Conservation (phyloP, 2,329 filamentous ascomycete genomes). For the Fusarium verrucosum region DNA sequence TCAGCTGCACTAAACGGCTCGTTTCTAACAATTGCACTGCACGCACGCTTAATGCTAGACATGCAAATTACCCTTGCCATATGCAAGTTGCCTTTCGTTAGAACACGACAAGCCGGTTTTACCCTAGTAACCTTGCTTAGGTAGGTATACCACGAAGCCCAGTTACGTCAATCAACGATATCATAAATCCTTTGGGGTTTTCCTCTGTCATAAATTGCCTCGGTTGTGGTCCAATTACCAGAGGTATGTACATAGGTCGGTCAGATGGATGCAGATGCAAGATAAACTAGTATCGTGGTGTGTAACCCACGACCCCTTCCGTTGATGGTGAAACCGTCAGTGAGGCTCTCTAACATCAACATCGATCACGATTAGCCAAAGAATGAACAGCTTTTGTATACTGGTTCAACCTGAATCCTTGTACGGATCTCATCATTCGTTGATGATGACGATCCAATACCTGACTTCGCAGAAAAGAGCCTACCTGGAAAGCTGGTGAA, state of each 20-base stretch:
- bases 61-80: not conserved
- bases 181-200: not conserved
- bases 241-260: not conserved
- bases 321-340: slow-evolving; percentile 1
- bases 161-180: not conserved
- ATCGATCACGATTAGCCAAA: not conserved
- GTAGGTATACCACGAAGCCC: not conserved
- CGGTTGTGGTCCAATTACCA: not conserved
- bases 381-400: not conserved
- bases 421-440: not conserved
- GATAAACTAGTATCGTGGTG: not conserved
- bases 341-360: not conserved
- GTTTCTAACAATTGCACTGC: not conserved
- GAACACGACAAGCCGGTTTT: slow-evolving; percentile 14
- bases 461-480: not conserved
- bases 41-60: not conserved
- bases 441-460: slow-evolving; percentile 18
- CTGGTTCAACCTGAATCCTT: slow-evolving; percentile 11
- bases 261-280: not conserved
- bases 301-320: not conserved
- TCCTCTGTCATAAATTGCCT: not conserved
- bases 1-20: not conserved
- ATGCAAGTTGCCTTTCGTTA: slow-evolving; percentile 11
- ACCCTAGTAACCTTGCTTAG: slow-evolving; percentile 12
- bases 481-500: not conserved